Percentiles rank a stretch among this genome's conserved stretches.
These are phyloP conservation scores for Quercus tomentella DNA, from an alignment of 331 rosid species.

Conservation along the genomic window DNA sequence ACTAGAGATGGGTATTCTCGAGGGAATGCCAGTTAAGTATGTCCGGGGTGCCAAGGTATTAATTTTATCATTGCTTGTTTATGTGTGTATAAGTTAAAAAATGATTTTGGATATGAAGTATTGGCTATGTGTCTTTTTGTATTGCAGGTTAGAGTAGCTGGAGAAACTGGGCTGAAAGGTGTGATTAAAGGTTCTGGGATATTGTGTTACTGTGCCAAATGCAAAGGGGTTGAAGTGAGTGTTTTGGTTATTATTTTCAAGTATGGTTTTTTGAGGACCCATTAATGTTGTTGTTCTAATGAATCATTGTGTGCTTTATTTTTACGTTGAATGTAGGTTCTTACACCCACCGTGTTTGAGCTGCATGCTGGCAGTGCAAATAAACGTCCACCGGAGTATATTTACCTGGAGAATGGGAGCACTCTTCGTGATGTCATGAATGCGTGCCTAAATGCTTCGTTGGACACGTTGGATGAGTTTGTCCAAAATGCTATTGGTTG, in stretches of 20 bases:
- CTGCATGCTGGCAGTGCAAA: slow-evolving; percentile 76
- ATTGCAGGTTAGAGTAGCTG: slow-evolving; percentile 48
- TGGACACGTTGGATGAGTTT: slow-evolving; percentile 49
- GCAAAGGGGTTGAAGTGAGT: slow-evolving; percentile 69
- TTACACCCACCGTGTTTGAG: slow-evolving; percentile 63
- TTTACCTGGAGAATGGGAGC: slow-evolving; percentile 57
- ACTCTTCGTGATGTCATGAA: slow-evolving; percentile 80
- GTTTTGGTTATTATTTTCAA: not conserved
- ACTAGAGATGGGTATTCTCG: slow-evolving; percentile 72
- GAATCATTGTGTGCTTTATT: not conserved
- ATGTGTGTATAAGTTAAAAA: not conserved
- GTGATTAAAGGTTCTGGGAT: slow-evolving; percentile 55
- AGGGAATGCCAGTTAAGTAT: slow-evolving; percentile 72
- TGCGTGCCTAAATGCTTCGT: slow-evolving; percentile 38
- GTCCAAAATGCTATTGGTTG: slow-evolving; percentile 51
- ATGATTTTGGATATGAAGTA: not conserved
- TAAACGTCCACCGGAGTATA: slow-evolving; percentile 70
- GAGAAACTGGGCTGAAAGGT: slow-evolving; percentile 61
- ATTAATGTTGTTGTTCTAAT: slow-evolving; percentile 1
- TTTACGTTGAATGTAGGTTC: slow-evolving; percentile 36
- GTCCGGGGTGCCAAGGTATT: slow-evolving; percentile 68
- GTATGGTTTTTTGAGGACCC: not conserved
- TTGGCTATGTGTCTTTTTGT: not conserved
- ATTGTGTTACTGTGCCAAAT: slow-evolving; percentile 54
- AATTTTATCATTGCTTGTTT: not conserved